Evolutionary conservation across 805 yeast genomes (phyloP), one percentile per base, ranked within the genome.

Genomic region (Saccharomycopsis synnaedendra): DNA sequence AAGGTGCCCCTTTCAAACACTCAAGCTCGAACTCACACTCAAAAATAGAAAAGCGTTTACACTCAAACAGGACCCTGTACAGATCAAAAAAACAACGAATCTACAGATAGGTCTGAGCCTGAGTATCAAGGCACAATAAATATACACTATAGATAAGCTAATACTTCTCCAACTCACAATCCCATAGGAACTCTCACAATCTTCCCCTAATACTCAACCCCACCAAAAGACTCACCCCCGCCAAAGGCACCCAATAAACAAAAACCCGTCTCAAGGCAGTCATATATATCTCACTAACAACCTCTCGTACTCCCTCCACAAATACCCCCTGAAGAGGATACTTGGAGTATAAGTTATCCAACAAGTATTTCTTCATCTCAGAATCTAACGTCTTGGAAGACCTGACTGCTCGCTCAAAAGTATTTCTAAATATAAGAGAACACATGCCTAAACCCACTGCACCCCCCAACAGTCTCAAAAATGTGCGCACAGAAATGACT

Each of bases 391-490:
- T 34, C 8, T 39, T 42, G 32, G 45, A 33, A 10, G 9, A 11
- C 27, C 40, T 39, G 6, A 45, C 41, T 3, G 39, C n/a, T 11
- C 4, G 19, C 47, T 64, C 47, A 37, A 68, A 53, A 0, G 67
- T 55, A 51, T 67, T 69, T 47, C 68, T 61, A 19, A 68, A 60
- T 32, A 66, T 65, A 10, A 67, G 60, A 1, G 73, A 48, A 11
- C 56, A 48, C 6, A 73, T 60, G 0, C 82, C 80, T 36, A 77
- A 63, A 0, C 84, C 83, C 31, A 76, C 62, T 1, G 82, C 70
- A n/a, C 81, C 81, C 10, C 84, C 85, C 48, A 79, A 69, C 3
- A 79, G 72, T 47, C 84, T 63, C 42, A 74, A 55, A 29, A 76
- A 75, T 54, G 76, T 77, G 57, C 84, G 65, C 1, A 79, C 66